Evolutionary conservation across 2,329 filamentous ascomycete genomes (phyloP).

Genomic region (Stagonosporopsis rhizophila): DNA sequence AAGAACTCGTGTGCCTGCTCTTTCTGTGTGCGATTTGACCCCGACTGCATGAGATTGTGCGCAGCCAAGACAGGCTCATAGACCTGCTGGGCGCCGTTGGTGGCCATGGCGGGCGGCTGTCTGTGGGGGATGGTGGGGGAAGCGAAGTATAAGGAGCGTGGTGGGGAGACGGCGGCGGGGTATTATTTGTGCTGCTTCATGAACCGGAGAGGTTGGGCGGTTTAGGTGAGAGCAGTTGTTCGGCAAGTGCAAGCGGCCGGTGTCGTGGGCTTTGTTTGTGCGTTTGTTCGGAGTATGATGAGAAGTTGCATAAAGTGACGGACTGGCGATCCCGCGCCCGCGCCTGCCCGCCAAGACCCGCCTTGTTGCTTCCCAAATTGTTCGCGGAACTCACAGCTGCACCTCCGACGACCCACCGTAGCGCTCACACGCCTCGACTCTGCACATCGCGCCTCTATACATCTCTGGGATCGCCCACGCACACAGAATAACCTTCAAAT

Average conservation of each 20-base stretch:
- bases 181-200: slow-evolving; percentile 36
- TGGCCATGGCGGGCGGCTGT: slow-evolving; percentile 65
- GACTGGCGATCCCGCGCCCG: slow-evolving; percentile 27
- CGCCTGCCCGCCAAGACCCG: slow-evolving; percentile 34
- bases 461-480: slow-evolving; percentile 4
- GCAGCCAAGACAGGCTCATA: slow-evolving; percentile 88
- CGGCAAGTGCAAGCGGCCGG: slow-evolving; percentile 1
- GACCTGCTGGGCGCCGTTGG: slow-evolving; percentile 70
- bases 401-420: slow-evolving; percentile 26
- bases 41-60: slow-evolving; percentile 87
- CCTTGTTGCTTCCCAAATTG: slow-evolving; percentile 39
- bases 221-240: slow-evolving; percentile 10
- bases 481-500: not conserved
- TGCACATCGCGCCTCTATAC: not conserved
- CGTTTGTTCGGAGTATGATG: slow-evolving; percentile 21
- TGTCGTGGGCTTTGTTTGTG: slow-evolving; percentile 26
- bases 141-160: slow-evolving; percentile 22
- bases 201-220: slow-evolving; percentile 17
- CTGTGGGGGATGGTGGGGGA: slow-evolving; percentile 28
- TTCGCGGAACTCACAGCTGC: slow-evolving; percentile 32
- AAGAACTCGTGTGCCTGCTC: slow-evolving; percentile 89
- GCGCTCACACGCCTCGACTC: slow-evolving; percentile 10
- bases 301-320: slow-evolving; percentile 38
- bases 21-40: slow-evolving; percentile 81
- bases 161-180: slow-evolving; percentile 38